A percentile compares a stretch with the other conserved stretches of the same genome.
phyloP scores from a whole-genome alignment of 202 grass and related monocot species.

The Sporobolus alterniflorus region DNA sequence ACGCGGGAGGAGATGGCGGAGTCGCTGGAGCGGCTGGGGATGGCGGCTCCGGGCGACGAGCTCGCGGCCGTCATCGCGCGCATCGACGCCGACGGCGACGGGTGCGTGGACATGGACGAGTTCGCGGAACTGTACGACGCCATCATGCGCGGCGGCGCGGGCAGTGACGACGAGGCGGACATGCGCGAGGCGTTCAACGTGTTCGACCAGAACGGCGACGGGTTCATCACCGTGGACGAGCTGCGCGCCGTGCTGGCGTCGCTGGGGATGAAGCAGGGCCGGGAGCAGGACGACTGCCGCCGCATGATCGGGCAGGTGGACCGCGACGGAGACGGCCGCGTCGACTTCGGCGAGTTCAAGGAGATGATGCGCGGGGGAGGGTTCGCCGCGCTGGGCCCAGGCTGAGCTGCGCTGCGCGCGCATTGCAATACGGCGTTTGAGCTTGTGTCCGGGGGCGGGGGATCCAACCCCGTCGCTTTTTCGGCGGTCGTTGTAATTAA shows the following conservation, averaged over 20 bases:
- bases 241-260: slow-evolving; percentile 42
- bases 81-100: slow-evolving; percentile 59
- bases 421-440: no score
- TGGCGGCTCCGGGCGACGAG: slow-evolving; percentile 44
- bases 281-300: slow-evolving; percentile 36
- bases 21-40: slow-evolving; percentile 54
- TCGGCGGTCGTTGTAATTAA: no score
- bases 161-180: slow-evolving; percentile 25
- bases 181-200: slow-evolving; percentile 54
- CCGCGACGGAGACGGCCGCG: slow-evolving; percentile 45
- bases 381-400: slow-evolving; percentile 23
- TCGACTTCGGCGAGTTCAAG: slow-evolving; percentile 58
- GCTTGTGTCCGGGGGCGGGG: no score
- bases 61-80: slow-evolving; percentile 52
- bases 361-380: slow-evolving; percentile 46
- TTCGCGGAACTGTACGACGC: slow-evolving; percentile 47
- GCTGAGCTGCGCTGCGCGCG: background rate
- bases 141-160: slow-evolving; percentile 41
- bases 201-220: slow-evolving; percentile 55
- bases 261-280: slow-evolving; percentile 44
- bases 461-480: no score
- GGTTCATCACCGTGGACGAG: slow-evolving; percentile 54
- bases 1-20: slow-evolving; percentile 53
- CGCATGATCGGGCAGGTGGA: slow-evolving; percentile 54
- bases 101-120: slow-evolving; percentile 56